phyloP scores from a whole-genome alignment of 352 stramenopile genomes.

The Elongisporangium senticosum region DNA sequence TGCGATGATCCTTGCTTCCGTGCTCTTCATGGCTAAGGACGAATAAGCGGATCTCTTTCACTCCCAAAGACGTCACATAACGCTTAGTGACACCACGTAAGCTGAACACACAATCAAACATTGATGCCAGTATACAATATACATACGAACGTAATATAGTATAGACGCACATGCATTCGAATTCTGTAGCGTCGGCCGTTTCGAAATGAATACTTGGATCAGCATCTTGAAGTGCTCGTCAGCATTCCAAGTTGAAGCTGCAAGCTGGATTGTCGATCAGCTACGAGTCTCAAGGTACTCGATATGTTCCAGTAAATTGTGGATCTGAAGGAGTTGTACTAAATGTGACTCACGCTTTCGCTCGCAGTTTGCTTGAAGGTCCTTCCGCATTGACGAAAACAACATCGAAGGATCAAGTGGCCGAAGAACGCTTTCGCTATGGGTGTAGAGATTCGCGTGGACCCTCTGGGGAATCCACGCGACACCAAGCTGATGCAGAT shows the following conservation, averaged over 20 bases:
- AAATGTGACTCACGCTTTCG: neutral
- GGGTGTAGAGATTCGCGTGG: neutral
- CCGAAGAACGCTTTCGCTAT: neutral
- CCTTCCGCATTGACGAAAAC: neutral
- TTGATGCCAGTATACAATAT: neutral
- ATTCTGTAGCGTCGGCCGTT: neutral
- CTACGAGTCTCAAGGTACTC: neutral
- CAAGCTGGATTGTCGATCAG: neutral
- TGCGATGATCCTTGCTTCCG: constrained; percentile 19
- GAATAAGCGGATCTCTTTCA: neutral
- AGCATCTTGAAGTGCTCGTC: neutral
- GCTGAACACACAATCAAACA: neutral
- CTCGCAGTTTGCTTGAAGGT: neutral
- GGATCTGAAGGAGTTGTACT: neutral
- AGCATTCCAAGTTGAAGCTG: neutral
- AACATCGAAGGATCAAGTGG: neutral
- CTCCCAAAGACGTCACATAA: neutral
- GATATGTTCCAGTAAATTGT: neutral
- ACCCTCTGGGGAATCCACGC: neutral
- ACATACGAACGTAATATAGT: neutral
- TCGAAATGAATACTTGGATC: neutral
- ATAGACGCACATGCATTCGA: neutral
- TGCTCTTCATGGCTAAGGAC: constrained; percentile 12
- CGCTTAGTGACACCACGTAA: neutral
- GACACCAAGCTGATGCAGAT: constrained; percentile 26